Evolutionary conservation across 2,329 filamentous ascomycete genomes (phyloP).

Genomic region (Didymella lethalis): DNA sequence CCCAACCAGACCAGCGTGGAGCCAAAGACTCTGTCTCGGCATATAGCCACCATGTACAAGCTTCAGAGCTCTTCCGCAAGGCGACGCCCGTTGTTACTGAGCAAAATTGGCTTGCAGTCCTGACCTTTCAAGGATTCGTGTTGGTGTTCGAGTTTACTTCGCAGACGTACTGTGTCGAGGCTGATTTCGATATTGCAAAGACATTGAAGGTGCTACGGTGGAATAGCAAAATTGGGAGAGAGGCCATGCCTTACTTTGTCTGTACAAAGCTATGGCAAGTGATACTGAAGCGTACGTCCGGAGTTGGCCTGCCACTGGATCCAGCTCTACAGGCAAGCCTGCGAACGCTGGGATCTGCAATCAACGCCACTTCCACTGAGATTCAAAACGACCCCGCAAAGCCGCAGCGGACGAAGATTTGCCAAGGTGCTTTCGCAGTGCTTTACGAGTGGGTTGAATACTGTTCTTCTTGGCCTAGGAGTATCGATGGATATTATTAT

Average conservation of each 20-base stretch:
- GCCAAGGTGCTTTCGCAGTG: background rate
- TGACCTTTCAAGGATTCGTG: background rate
- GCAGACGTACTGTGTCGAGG: background rate
- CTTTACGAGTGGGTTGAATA: background rate
- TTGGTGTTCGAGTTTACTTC: background rate
- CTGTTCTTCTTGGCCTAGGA: background rate
- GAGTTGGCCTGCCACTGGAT: background rate
- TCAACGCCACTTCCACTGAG: background rate
- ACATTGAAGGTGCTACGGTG: background rate
- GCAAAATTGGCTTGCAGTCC: background rate
- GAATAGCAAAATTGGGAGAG: background rate
- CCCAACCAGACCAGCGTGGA: background rate
- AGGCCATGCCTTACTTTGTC: background rate
- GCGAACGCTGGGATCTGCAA: background rate
- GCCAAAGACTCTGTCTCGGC: background rate
- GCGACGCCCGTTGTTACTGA: background rate
- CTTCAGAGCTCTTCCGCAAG: background rate
- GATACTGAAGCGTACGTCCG: background rate
- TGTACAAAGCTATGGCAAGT: background rate
- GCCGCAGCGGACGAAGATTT: background rate
- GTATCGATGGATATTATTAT: background rate
- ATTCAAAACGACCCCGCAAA: background rate
- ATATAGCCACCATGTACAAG: background rate
- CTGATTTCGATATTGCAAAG: background rate
- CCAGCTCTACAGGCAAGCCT: background rate